These are phyloP conservation scores for Albugo laibachii DNA, from an alignment of 352 stramenopile genomes.

Conservation along the genomic window DNA sequence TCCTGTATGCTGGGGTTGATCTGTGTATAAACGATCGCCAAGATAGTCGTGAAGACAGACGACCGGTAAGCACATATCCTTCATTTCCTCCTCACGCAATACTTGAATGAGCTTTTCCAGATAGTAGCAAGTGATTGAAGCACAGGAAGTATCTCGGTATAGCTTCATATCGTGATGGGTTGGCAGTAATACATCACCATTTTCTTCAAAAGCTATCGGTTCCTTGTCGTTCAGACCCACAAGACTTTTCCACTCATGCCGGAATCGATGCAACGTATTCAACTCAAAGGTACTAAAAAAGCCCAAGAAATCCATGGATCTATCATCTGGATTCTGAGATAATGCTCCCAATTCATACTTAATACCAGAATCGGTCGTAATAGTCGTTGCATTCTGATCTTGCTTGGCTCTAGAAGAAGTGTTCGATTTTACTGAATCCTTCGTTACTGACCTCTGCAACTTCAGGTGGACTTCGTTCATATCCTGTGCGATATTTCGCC, in stretches of 20 bases:
- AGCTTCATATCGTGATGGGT: no score
- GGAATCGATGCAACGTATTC: constrained; percentile 22
- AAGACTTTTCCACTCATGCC: constrained; percentile 18
- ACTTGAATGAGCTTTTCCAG: constrained; percentile 25
- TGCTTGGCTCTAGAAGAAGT: no score
- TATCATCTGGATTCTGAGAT: no score
- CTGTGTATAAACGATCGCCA: constrained; percentile 18
- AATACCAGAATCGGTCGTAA: no score
- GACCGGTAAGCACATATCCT: constrained; percentile 16
- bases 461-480: no score
- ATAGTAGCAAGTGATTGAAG: constrained; percentile 21
- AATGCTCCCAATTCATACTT: no score
- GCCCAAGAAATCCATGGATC: no score
- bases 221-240: constrained; percentile 7
- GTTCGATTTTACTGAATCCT: no score
- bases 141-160: constrained; percentile 18
- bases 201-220: neutral
- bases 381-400: no score
- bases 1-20: constrained; percentile 12
- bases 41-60: constrained; percentile 22
- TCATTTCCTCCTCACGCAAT: constrained; percentile 12
- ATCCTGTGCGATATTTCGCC: no score
- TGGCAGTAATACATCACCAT: neutral
- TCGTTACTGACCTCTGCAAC: no score
- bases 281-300: constrained; percentile 13